Conservation (phyloP, 768 basidiomycete species). For the Auricularia auricula-judae region DNA sequence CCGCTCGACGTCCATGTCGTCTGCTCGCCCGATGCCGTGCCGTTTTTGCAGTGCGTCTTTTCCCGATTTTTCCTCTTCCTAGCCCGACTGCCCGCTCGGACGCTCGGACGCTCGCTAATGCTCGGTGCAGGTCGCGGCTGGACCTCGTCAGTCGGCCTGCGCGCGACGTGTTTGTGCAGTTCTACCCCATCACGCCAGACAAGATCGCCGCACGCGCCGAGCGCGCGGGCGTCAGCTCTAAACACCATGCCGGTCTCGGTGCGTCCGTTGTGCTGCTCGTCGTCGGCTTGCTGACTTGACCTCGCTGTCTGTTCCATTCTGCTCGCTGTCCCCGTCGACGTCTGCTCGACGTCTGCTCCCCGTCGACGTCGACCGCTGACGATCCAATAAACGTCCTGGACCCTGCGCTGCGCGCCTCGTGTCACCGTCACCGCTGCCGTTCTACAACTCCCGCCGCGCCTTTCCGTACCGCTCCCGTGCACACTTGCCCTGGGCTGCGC, state of each 20-base stretch:
- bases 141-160: conserved; percentile 27
- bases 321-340: not conserved
- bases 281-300: not conserved
- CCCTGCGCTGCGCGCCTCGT: too few relatives aligned
- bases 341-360: not conserved
- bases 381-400: too few relatives aligned
- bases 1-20: not conserved
- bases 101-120: not conserved
- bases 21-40: not conserved
- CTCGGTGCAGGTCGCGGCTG: conserved; percentile 16
- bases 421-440: too few relatives aligned
- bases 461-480: too few relatives aligned
- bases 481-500: too few relatives aligned
- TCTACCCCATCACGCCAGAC: conserved; percentile 25
- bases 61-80: not conserved
- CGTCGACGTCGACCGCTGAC: too few relatives aligned
- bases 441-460: too few relatives aligned
- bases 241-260: not conserved
- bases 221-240: not conserved
- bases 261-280: not conserved
- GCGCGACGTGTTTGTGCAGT: conserved; percentile 28
- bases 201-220: conserved; percentile 1
- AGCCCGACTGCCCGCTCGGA: not conserved
- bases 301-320: not conserved
- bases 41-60: not conserved